Evolutionary conservation across 2,329 filamentous ascomycete genomes (phyloP).

Genomic region (Fusarium floridanum): DNA sequence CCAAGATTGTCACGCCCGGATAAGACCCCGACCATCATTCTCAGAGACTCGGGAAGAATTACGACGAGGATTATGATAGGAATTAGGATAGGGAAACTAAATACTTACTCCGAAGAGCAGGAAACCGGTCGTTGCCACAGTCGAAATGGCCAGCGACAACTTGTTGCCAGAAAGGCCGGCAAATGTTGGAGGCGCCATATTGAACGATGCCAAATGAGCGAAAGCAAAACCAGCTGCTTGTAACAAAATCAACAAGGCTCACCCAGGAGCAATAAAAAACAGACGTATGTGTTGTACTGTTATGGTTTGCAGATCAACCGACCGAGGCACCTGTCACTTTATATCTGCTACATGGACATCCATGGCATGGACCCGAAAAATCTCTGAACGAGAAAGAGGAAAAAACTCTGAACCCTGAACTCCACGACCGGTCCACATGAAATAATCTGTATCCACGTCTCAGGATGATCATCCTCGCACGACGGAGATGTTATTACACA

Average conservation of each 20-base stretch:
- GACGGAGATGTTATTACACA: slow-evolving; percentile 8
- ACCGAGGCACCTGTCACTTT: slow-evolving; percentile 5
- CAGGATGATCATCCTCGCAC: slow-evolving; percentile 37
- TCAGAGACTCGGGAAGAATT: neutral
- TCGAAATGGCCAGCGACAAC: slow-evolving; percentile 69
- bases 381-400: neutral
- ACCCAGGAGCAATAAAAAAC: slow-evolving; percentile 28
- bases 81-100: too few species aligned
- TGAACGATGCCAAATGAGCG: slow-evolving; percentile 22
- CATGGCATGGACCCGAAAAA: neutral
- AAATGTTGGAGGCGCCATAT: slow-evolving; percentile 67
- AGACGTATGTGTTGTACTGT: slow-evolving; percentile 4
- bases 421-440: slow-evolving; percentile 25
- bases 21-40: neutral
- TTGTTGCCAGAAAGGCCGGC: slow-evolving; percentile 70
- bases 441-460: slow-evolving; percentile 25
- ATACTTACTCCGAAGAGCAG: slow-evolving; percentile 61
- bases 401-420: slow-evolving; percentile 18
- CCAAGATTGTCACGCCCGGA: neutral
- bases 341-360: slow-evolving; percentile 24
- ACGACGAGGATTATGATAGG: neutral
- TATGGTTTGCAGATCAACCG: neutral
- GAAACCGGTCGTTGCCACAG: slow-evolving; percentile 74
- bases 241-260: slow-evolving; percentile 22
- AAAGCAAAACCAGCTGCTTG: slow-evolving; percentile 39